A percentile compares a stretch with the other conserved stretches of the same genome.
Conservation (phyloP, 352 stramenopile species). For the Peronospora farinosa region DNA sequence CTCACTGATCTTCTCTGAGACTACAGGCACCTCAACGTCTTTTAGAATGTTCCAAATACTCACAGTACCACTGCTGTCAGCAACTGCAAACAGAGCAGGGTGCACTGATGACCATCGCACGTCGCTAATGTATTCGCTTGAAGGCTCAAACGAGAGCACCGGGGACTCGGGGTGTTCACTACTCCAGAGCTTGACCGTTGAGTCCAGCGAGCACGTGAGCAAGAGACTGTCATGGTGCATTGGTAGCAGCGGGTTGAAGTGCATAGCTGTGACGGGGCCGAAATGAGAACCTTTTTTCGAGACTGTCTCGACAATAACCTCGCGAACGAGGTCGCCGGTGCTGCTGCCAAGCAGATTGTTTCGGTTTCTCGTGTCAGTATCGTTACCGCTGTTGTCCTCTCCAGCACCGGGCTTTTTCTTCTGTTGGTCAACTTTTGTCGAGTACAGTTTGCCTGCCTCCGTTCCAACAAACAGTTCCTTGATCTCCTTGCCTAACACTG, state of each 20-base stretch:
- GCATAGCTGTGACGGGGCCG: constrained; percentile 76
- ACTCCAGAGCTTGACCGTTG: constrained; percentile 85
- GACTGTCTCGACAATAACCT: constrained; percentile 64
- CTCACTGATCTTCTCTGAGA: constrained; percentile 59
- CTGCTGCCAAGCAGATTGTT: constrained; percentile 25
- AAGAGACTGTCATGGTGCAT: constrained; percentile 70
- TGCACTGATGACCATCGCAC: constrained; percentile 79
- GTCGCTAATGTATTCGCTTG: constrained; percentile 86
- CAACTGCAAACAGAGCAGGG: constrained; percentile 75
- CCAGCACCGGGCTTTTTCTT: constrained; percentile 49
- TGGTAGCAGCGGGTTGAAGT: constrained; percentile 71
- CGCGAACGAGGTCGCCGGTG: constrained; percentile 30
- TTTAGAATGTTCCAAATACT: constrained; percentile 82
- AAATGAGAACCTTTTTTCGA: constrained; percentile 74
- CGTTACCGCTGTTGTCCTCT: constrained; percentile 21
- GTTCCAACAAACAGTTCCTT: constrained; percentile 83
- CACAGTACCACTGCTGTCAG: constrained; percentile 60
- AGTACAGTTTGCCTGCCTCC: constrained; percentile 75
- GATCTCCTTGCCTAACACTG: constrained; percentile 73
- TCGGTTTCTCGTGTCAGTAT: constrained; percentile 39
- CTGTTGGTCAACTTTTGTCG: constrained; percentile 65
- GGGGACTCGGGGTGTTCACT: constrained; percentile 58
- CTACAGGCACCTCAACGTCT: constrained; percentile 67
- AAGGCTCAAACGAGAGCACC: constrained; percentile 79
- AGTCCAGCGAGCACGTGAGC: constrained; percentile 76